Conservation (phyloP, 106 monocot species). For the Narthecium ossifragum region DNA sequence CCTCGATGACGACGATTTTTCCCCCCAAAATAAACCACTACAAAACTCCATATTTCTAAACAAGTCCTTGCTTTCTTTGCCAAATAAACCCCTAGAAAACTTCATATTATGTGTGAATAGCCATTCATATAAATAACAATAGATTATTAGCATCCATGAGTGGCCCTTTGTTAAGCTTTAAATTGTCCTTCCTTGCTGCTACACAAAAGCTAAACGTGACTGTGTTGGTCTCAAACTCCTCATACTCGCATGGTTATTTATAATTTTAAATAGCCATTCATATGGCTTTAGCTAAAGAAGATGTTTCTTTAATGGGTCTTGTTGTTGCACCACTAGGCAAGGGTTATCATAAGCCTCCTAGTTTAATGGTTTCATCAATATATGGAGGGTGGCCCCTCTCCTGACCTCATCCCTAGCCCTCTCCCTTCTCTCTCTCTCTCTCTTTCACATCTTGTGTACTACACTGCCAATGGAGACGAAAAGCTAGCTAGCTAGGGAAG, state of each 20-base stretch:
- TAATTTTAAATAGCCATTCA: neutral
- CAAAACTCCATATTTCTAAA: too few species aligned
- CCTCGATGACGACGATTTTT: too few species aligned
- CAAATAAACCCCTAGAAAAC: too few species aligned
- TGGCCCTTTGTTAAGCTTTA: neutral
- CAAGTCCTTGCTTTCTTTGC: too few species aligned
- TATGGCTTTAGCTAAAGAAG: neutral
- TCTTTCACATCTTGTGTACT: neutral
- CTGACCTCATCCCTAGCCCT: neutral
- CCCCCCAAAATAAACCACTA: too few species aligned
- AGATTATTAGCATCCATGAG: too few species aligned
- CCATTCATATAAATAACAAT: too few species aligned
- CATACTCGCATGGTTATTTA: neutral
- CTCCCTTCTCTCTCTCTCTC: neutral
- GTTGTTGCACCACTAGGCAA: neutral
- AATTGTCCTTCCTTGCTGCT: neutral
- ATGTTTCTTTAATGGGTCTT: neutral
- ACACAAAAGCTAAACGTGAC: neutral
- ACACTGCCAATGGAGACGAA: neutral
- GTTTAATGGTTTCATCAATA: neutral
- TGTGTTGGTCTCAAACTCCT: neutral
- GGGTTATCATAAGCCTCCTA: neutral
- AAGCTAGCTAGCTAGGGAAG: neutral
- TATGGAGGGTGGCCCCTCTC: neutral
- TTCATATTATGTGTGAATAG: too few species aligned